phyloP scores from a whole-genome alignment of 2,329 filamentous ascomycete genomes.

The Colletotrichum sp. region DNA sequence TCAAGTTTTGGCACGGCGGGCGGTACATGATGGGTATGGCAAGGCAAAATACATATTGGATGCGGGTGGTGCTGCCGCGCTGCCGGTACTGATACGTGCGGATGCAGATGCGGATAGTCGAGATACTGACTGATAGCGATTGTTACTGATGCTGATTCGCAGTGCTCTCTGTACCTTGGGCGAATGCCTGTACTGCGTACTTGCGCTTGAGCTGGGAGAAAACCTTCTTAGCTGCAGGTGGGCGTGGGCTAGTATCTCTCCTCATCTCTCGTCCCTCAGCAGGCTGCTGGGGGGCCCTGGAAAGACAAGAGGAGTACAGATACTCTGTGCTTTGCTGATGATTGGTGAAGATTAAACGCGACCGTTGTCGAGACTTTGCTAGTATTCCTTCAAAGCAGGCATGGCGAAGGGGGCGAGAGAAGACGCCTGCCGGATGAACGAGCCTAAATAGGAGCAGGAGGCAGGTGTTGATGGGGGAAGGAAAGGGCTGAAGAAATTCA shows the following conservation, averaged over 20 bases:
- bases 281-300: background rate
- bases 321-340: background rate
- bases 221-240: slow-evolving; percentile 10
- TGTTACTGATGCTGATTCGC: background rate
- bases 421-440: background rate
- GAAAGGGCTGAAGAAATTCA: background rate
- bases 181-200: background rate
- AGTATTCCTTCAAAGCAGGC: background rate
- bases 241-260: background rate
- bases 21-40: background rate
- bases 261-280: background rate
- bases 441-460: background rate
- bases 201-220: background rate
- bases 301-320: background rate
- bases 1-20: background rate
- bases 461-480: background rate
- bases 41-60: background rate
- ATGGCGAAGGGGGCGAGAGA: background rate
- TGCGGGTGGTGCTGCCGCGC: background rate
- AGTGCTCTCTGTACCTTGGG: background rate
- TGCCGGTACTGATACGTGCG: background rate
- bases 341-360: background rate
- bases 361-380: background rate
- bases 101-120: background rate
- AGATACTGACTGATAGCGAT: background rate